These are phyloP conservation scores for Corniculantispora saksenae DNA, from an alignment of 2,329 filamentous ascomycete species.

Conservation along the genomic window DNA sequence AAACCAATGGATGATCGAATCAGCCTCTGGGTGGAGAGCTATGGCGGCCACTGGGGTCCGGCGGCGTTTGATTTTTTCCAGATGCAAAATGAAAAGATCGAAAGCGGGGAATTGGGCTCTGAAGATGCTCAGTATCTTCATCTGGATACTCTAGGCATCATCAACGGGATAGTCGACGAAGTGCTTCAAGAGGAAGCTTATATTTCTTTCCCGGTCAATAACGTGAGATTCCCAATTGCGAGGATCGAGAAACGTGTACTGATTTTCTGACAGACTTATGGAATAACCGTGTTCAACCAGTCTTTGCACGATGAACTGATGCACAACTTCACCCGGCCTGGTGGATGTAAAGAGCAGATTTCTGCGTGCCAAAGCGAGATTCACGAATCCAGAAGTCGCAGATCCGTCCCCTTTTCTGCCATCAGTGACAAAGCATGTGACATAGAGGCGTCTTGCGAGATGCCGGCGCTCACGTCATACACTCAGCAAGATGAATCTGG, in stretches of 20 bases:
- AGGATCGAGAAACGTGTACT: too few relatives aligned
- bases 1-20: slow-evolving; percentile 56
- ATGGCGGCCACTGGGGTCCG: slow-evolving; percentile 70
- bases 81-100: slow-evolving; percentile 59
- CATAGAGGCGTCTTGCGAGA: slow-evolving; percentile 56
- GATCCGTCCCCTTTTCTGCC: too few relatives aligned
- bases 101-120: slow-evolving; percentile 30
- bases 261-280: slow-evolving; percentile 51
- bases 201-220: slow-evolving; percentile 59
- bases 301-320: slow-evolving; percentile 35
- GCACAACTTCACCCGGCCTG: slow-evolving; percentile 32
- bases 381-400: too few relatives aligned
- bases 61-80: slow-evolving; percentile 61
- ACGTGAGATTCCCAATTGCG: slow-evolving; percentile 41
- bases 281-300: slow-evolving; percentile 57
- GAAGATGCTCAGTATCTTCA: slow-evolving; percentile 52
- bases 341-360: slow-evolving; percentile 58
- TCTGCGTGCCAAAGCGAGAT: slow-evolving; percentile 48
- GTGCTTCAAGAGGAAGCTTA: slow-evolving; percentile 60
- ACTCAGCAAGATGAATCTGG: too few relatives aligned
- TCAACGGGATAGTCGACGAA: slow-evolving; percentile 70
- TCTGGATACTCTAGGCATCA: slow-evolving; percentile 65
- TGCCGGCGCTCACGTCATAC: slow-evolving; percentile 52
- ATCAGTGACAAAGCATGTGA: slow-evolving; percentile 53
- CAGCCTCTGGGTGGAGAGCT: slow-evolving; percentile 68